These are phyloP conservation scores for Daldinia grandis DNA, from an alignment of 495 filamentous ascomycete genomes.

Conservation along the genomic window DNA sequence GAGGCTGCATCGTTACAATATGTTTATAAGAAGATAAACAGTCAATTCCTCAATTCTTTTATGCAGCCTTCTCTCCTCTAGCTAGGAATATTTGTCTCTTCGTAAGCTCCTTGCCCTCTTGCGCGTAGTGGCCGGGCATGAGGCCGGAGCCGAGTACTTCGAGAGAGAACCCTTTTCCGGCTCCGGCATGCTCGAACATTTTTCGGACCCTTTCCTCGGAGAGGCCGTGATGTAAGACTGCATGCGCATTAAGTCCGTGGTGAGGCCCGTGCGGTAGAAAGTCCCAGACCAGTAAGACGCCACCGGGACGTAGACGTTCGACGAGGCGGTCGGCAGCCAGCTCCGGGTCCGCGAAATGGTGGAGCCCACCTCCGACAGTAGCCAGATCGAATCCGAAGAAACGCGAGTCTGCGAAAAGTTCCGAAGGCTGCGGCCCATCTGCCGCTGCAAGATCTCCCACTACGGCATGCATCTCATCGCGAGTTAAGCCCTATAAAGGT, in stretches of 20 bases:
- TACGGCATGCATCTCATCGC: constrained; percentile 62
- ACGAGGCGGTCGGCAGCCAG: constrained; percentile 64
- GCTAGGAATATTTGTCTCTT: constrained; percentile 46
- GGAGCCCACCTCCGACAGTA: constrained; percentile 71
- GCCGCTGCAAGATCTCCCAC: constrained; percentile 65
- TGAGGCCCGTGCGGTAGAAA: constrained; percentile 60
- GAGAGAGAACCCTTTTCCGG: constrained; percentile 54
- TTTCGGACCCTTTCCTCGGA: constrained; percentile 58
- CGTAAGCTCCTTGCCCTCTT: constrained; percentile 19
- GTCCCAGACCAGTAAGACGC: constrained; percentile 72
- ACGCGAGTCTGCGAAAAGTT: constrained; percentile 53
- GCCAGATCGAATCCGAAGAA: constrained; percentile 70
- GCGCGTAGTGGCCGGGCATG: constrained; percentile 27
- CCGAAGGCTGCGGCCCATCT: constrained; percentile 47
- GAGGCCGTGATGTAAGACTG: constrained; percentile 67
- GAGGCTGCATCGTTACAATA: not conserved
- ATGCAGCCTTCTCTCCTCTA: constrained; percentile 41
- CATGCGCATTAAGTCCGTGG: constrained; percentile 51
- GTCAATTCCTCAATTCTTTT: not conserved
- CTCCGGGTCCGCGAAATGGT: constrained; percentile 73
- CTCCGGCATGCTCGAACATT: constrained; percentile 62
- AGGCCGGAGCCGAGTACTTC: constrained; percentile 46
- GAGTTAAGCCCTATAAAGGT: constrained; percentile 54
- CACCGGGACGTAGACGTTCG: constrained; percentile 67
- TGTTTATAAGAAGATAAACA: not conserved